Conservation (phyloP, 345 rosid species). For the Lagerstroemia speciosa region DNA sequence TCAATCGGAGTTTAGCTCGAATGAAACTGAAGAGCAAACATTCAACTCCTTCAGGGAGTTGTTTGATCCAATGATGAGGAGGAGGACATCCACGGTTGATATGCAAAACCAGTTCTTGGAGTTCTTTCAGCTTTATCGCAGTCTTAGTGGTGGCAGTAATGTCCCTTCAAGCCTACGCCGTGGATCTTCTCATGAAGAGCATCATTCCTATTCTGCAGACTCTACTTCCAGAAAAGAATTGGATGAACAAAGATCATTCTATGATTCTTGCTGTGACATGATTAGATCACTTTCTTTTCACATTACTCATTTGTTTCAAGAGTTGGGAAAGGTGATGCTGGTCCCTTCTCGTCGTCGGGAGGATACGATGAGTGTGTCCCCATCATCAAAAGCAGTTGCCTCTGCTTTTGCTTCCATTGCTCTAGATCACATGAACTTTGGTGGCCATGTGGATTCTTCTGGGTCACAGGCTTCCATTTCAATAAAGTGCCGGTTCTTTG, state of each 20-base stretch:
- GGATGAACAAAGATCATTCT: constrained; percentile 71
- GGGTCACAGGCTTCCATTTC: constrained; percentile 53
- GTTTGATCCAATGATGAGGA: constrained; percentile 81
- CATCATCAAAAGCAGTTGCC: constrained; percentile 78
- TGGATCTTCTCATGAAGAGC: constrained; percentile 29
- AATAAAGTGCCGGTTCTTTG: constrained; percentile 85
- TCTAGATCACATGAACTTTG: constrained; percentile 68
- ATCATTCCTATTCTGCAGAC: constrained; percentile 44
- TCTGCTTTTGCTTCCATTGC: constrained; percentile 70
- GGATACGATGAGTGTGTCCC: constrained; percentile 68
- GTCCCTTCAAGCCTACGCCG: constrained; percentile 33
- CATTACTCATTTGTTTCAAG: constrained; percentile 85
- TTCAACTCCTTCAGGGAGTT: constrained; percentile 81
- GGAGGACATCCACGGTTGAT: constrained; percentile 79
- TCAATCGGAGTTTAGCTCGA: constrained; percentile 40
- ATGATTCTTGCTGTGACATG: constrained; percentile 88
- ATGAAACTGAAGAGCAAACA: constrained; percentile 63
- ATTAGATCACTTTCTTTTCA: constrained; percentile 79
- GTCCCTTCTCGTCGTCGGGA: constrained; percentile 95
- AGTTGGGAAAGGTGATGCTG: constrained; percentile 88
- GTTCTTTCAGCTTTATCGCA: constrained; percentile 77
- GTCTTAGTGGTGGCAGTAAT: constrained; percentile 74
- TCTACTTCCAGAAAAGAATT: constrained; percentile 40
- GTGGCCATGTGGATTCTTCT: constrained; percentile 18
- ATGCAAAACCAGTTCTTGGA: constrained; percentile 89